phyloP scores from a whole-genome alignment of 2,329 filamentous ascomycete genomes.

The Escovopsis sp. region DNA sequence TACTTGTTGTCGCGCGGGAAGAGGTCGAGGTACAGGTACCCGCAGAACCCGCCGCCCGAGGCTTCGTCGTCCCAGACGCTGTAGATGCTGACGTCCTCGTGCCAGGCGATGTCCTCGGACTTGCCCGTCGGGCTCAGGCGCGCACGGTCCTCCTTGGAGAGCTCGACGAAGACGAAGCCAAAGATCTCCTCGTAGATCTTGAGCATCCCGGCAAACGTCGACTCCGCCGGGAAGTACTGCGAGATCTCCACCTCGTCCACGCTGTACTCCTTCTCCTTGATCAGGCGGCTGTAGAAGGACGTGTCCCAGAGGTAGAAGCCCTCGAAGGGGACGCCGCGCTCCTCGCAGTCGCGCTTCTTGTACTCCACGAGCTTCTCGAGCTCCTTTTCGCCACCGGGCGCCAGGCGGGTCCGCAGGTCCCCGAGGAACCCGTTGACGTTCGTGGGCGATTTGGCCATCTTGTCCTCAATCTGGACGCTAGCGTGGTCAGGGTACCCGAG shows the following conservation, averaged over 20 bases:
- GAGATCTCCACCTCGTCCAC: constrained; percentile 69
- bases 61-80: constrained; percentile 67
- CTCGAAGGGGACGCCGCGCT: constrained; percentile 44
- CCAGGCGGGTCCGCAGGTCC: constrained; percentile 52
- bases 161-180: constrained; percentile 62
- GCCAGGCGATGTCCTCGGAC: constrained; percentile 62
- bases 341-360: constrained; percentile 55
- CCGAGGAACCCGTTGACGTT: constrained; percentile 59
- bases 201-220: constrained; percentile 64
- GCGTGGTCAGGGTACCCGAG: constrained; percentile 68
- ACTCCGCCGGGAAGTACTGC: constrained; percentile 68
- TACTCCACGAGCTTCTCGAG: constrained; percentile 54
- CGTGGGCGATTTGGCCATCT: constrained; percentile 69
- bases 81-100: constrained; percentile 70
- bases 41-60: constrained; percentile 58
- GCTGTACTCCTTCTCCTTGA: constrained; percentile 67
- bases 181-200: constrained; percentile 74
- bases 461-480: constrained; percentile 61
- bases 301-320: constrained; percentile 75
- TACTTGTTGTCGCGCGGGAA: constrained; percentile 73
- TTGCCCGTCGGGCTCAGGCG: constrained; percentile 52
- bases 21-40: constrained; percentile 72
- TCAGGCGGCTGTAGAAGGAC: constrained; percentile 64
- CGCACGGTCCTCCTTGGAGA: constrained; percentile 50
- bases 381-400: constrained; percentile 57